These are phyloP conservation scores for Spizellomyces punctatus DNA, from an alignment of 192 early-diverging fungal genomes.

Conservation along the genomic window DNA sequence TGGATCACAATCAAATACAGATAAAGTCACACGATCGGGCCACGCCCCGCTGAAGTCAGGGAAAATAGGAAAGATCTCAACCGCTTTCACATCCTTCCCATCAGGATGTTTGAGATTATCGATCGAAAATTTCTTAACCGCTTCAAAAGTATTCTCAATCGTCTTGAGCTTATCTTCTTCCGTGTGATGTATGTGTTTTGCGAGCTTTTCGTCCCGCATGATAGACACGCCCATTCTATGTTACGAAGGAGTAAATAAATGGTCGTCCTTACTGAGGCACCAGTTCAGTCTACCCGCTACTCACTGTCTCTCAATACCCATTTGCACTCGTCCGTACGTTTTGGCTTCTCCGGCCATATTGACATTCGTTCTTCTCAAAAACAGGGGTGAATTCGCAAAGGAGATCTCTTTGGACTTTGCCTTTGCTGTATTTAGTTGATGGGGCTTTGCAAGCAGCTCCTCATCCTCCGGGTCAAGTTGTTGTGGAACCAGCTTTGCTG, in stretches of 20 bases:
- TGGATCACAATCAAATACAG: slow-evolving; percentile 39
- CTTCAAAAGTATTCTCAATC: slow-evolving; percentile 33
- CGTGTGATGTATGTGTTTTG: slow-evolving; percentile 1
- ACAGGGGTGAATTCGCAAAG: slow-evolving; percentile 6
- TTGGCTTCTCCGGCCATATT: slow-evolving; percentile 25
- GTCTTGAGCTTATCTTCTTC: slow-evolving; percentile 20
- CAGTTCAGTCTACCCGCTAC: not conserved
- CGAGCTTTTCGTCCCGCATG: slow-evolving; percentile 9
- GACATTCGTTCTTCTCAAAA: slow-evolving; percentile 9
- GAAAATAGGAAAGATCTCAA: slow-evolving; percentile 41
- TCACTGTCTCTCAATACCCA: slow-evolving; percentile 1
- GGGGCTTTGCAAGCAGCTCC: slow-evolving; percentile 19
- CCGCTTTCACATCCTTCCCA: slow-evolving; percentile 17
- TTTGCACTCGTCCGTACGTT: slow-evolving; percentile 16
- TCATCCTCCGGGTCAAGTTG: slow-evolving; percentile 24
- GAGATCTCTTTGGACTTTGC: not conserved
- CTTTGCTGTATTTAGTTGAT: not conserved
- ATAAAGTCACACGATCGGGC: slow-evolving; percentile 18
- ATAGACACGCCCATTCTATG: slow-evolving; percentile 16
- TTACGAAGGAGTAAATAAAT: too few relatives aligned
- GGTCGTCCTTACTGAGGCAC: too few relatives aligned
- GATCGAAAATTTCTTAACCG: slow-evolving; percentile 11
- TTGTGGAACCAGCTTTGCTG: slow-evolving; percentile 13
- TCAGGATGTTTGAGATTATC: slow-evolving; percentile 32
- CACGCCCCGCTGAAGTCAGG: slow-evolving; percentile 34